Conservation (phyloP, 176 grass and related monocot species). For the bread wheat (Triticum aestivum) region IWGSC_CS_RefSeq_v2.1 NC_057798.1:50035687-50036186, state of each 20-base stretch:
- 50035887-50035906: not conserved
- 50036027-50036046: not conserved
- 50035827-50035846: not conserved
- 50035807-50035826: not conserved
- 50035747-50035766: not conserved
- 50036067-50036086: not conserved
- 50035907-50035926: not conserved
- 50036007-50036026: not conserved
- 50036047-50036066: slow-evolving; percentile 33
- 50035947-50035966: slow-evolving; percentile 1
- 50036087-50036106: not conserved
- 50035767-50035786: not conserved
- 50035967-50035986: not conserved
- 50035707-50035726: not conserved
- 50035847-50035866: not conserved
- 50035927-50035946: not conserved
- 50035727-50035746: not conserved
- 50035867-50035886: not conserved
- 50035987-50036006: slow-evolving; percentile 5
- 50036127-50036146: not conserved
- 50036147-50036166: slow-evolving; percentile 33
- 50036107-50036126: not conserved
- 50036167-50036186: slow-evolving; percentile 14
- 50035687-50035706: not conserved
- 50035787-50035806: not conserved